phyloP scores from a whole-genome alignment of 306 rosid species.

The Cicer pinnatifidum region DNA sequence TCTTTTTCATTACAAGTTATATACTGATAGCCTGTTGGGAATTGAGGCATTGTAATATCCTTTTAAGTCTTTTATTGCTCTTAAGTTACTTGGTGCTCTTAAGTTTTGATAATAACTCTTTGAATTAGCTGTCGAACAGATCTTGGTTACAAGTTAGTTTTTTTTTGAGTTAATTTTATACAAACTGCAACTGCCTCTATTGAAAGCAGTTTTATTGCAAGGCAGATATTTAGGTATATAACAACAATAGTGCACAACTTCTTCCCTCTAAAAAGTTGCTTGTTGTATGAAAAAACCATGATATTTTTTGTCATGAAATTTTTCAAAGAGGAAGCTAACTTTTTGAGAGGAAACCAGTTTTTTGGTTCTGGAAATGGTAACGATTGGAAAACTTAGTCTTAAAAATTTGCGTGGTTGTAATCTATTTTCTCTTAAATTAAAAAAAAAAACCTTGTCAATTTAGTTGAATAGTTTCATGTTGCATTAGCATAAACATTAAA shows the following conservation, averaged over 20 bases:
- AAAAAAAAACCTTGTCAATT: too few relatives aligned
- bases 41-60: neutral
- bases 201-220: neutral
- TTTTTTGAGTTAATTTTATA: constrained; percentile 3
- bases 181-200: neutral
- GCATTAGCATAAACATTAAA: too few relatives aligned
- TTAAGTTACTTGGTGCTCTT: neutral
- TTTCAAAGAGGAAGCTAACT: neutral
- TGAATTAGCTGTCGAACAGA: constrained; percentile 10
- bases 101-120: constrained; percentile 6
- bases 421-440: too few relatives aligned
- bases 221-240: neutral
- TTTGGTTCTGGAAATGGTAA: too few relatives aligned
- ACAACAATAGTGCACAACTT: neutral
- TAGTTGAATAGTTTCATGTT: too few relatives aligned
- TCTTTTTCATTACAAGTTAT: constrained; percentile 8
- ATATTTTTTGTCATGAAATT: neutral
- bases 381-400: too few relatives aligned
- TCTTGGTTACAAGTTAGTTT: neutral
- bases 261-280: neutral
- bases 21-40: neutral
- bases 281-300: neutral
- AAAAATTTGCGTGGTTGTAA: too few relatives aligned
- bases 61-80: neutral
- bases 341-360: neutral